A percentile compares a stretch with the other conserved stretches of the same genome.
These are phyloP conservation scores for Talaromyces sp. DNA, from an alignment of 2,329 filamentous ascomycete genomes.

Conservation along the genomic window DNA sequence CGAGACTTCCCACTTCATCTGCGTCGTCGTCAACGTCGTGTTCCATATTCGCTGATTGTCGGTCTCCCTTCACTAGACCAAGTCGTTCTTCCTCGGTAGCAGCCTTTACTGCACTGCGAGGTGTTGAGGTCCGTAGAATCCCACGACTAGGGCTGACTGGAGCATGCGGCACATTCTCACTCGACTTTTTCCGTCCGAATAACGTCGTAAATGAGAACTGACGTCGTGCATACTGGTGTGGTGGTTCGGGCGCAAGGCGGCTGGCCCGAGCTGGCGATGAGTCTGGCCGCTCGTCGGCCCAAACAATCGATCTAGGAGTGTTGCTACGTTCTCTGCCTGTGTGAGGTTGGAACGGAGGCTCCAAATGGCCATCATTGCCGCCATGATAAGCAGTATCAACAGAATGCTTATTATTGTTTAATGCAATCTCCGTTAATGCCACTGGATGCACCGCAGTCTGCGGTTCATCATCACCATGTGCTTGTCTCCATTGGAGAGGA, in stretches of 20 bases:
- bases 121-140: constrained; percentile 40
- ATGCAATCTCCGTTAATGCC: constrained; percentile 60
- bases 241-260: constrained; percentile 27
- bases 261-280: constrained; percentile 19
- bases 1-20: constrained; percentile 21
- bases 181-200: constrained; percentile 55
- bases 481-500: constrained; percentile 33
- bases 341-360: constrained; percentile 23
- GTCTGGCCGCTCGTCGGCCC: constrained; percentile 31
- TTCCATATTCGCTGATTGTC: constrained; percentile 22
- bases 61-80: constrained; percentile 76
- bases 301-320: constrained; percentile 40
- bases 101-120: constrained; percentile 40
- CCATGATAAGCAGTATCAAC: constrained; percentile 41
- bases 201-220: constrained; percentile 93
- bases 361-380: constrained; percentile 23
- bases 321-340: constrained; percentile 27
- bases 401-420: constrained; percentile 39
- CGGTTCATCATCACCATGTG: constrained; percentile 28
- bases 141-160: constrained; percentile 31
- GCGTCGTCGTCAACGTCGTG: constrained; percentile 19
- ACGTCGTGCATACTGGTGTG: constrained; percentile 57
- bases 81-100: constrained; percentile 78
- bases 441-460: constrained; percentile 57
- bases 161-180: constrained; percentile 23